Conservation (phyloP, 2,329 filamentous ascomycete species). For the Grosmannia clavigera region DNA sequence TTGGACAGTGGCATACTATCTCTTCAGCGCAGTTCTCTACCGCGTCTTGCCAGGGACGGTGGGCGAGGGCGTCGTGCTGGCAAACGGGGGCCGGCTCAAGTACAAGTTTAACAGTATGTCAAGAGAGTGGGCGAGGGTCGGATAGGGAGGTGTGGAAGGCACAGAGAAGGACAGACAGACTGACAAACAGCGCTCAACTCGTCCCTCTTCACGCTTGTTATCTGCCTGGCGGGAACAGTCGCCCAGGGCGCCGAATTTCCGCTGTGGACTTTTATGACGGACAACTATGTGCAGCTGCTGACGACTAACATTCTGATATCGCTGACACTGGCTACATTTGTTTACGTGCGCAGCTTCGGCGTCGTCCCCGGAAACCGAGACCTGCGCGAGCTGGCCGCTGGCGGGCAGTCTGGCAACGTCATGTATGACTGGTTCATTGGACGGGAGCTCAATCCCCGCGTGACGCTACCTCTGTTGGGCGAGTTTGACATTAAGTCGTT, state of each 20-base stretch:
- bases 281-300: conserved; percentile 79
- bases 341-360: conserved; percentile 72
- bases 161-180: background rate
- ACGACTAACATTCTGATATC: conserved; percentile 73
- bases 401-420: conserved; percentile 71
- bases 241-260: conserved; percentile 69
- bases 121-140: background rate
- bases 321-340: conserved; percentile 58
- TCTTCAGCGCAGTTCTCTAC: conserved; percentile 63
- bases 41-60: conserved; percentile 63
- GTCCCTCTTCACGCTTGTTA: conserved; percentile 59
- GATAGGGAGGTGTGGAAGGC: background rate
- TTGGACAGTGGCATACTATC: conserved; percentile 68
- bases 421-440: conserved; percentile 97
- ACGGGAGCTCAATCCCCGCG: conserved; percentile 82
- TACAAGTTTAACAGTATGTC: conserved; percentile 67
- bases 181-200: conserved; percentile 53
- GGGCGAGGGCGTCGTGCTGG: conserved; percentile 56
- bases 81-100: conserved; percentile 59
- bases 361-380: conserved; percentile 38
- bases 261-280: conserved; percentile 85
- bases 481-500: conserved; percentile 85
- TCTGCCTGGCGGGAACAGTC: conserved; percentile 61
- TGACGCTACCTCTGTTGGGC: conserved; percentile 66
- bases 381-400: conserved; percentile 65